Base-by-base conservation (phyloP, 1,284 basidiomycete genomes). In the Xerocomus subilludens region DNA sequence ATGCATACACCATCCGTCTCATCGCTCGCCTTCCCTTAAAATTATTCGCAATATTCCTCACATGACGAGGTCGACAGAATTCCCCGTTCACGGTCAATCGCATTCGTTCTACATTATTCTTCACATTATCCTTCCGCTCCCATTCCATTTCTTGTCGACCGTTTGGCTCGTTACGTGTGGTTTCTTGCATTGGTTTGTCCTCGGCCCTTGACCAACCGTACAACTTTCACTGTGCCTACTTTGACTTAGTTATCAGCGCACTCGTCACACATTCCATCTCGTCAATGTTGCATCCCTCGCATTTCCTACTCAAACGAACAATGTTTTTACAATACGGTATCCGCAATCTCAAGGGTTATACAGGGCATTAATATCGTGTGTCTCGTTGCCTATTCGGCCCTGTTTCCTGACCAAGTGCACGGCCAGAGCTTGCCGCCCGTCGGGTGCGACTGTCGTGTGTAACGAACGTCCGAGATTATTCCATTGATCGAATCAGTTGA, bases 91-190 rank as follows among this genome's bases (percentile, higher is more conserved):
- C 76, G 80, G 77, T 78, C 81, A 79, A 80, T 85, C 84, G 87
- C 86, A 86, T 86, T 87, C 86, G 84, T 88, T 89, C 86, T 90
- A 90, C 89, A 88, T 93, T 93, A 93, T 93, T 92, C 88, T 90
- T 92, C 90, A 92, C 86, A 89, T 91, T 92, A 92, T 92, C 86
- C 84, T 84, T 82, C 77, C 77, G 74, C 80, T 74, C 69, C 79
- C 78, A 74, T 74, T 77, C 68, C 76, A 69, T 60, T 72, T 79
- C 78, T 81, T 80, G 82, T 86, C 82, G 84, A 83, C 80, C 81
- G 79, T 78, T 80, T 81, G 82, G 81, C 78, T 76, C 82, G 83
- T 83, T 79, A 74, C 83, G 81, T 78, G 69, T 82, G 82, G 68
- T 65, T 87, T 85, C 51, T 85, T 84, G 81, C 81, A 69, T 77